Conservation (phyloP, 345 rosid species). For the Moricandia arvensis region DNA sequence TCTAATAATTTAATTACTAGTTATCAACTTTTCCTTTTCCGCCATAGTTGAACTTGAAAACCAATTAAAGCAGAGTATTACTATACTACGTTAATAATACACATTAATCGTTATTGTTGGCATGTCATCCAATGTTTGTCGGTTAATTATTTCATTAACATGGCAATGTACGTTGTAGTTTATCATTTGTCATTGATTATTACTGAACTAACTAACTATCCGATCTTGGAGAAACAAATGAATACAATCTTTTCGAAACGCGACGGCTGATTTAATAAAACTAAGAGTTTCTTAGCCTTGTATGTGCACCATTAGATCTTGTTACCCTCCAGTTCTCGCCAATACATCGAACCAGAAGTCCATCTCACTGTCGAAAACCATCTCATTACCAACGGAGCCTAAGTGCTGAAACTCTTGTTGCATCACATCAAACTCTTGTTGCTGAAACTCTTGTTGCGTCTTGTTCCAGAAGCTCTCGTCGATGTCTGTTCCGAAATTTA, state of each 20-base stretch:
- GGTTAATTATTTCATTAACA: not conserved
- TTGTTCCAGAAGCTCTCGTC: constrained; percentile 76
- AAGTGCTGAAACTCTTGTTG: constrained; percentile 38
- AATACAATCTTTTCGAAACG: constrained; percentile 2
- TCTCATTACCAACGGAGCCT: constrained; percentile 11
- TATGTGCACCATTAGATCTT: no score
- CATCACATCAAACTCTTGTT: no score
- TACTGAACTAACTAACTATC: constrained; percentile 9
- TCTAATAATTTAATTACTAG: not conserved
- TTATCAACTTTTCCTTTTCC: not conserved
- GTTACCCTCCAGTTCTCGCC: constrained; percentile 42
- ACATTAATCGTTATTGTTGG: not conserved
- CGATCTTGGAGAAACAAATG: constrained; percentile 19
- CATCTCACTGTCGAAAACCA: constrained; percentile 41
- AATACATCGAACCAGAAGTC: constrained; percentile 70
- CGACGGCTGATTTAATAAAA: constrained; percentile 1
- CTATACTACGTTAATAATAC: not conserved
- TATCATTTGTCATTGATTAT: constrained; percentile 5
- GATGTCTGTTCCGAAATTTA: constrained; percentile 46
- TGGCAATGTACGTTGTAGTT: not conserved
- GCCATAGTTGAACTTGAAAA: constrained; percentile 5
- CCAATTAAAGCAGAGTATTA: not conserved
- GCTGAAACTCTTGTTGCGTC: no score
- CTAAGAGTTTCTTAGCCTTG: no score
- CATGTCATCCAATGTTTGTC: constrained; percentile 13